phyloP scores from a whole-genome alignment of 2,329 filamentous ascomycete genomes.

The Xylariaceae sp. region DNA sequence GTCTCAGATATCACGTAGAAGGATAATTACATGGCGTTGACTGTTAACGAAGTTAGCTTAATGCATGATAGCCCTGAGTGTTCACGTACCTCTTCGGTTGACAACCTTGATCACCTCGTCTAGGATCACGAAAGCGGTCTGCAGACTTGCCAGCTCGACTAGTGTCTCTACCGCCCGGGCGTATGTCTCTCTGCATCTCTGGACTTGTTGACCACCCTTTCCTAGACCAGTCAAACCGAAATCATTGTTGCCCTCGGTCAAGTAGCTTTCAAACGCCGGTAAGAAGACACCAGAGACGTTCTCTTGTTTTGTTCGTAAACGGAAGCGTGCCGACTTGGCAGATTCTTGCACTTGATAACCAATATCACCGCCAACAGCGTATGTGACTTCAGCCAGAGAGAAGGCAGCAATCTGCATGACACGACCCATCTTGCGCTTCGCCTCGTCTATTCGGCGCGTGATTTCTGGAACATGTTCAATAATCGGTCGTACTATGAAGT shows the following conservation, averaged over 20 bases:
- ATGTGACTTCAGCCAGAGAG: slow-evolving; percentile 95
- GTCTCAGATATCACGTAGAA: not conserved
- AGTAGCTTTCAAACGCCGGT: slow-evolving; percentile 90
- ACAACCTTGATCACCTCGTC: slow-evolving; percentile 99
- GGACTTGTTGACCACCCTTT: slow-evolving; percentile 96
- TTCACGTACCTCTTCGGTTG: slow-evolving; percentile 79
- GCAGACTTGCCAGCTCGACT: slow-evolving; percentile 91
- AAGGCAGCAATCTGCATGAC: slow-evolving; percentile 99
- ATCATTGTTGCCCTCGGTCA: slow-evolving; percentile 88
- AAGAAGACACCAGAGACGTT: slow-evolving; percentile 97
- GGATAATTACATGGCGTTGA: slow-evolving; percentile 80
- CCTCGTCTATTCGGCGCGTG: slow-evolving; percentile 95
- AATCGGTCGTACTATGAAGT: not conserved
- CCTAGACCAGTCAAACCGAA: slow-evolving; percentile 95
- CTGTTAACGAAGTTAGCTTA: slow-evolving; percentile 52
- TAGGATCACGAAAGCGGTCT: slow-evolving; percentile 97
- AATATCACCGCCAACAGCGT: slow-evolving; percentile 94
- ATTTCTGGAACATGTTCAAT: slow-evolving; percentile 68
- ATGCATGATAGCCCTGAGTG: not conserved
- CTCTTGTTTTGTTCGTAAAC: slow-evolving; percentile 93
- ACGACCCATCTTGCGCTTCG: slow-evolving; percentile 98
- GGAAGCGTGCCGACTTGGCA: slow-evolving; percentile 89
- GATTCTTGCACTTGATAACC: slow-evolving; percentile 98
- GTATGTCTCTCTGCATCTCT: slow-evolving; percentile 94
- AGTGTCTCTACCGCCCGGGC: slow-evolving; percentile 93